These are phyloP conservation scores for Puccinellia tenuiflora DNA, from an alignment of 176 grass and related monocot genomes.

Conservation along the genomic window DNA sequence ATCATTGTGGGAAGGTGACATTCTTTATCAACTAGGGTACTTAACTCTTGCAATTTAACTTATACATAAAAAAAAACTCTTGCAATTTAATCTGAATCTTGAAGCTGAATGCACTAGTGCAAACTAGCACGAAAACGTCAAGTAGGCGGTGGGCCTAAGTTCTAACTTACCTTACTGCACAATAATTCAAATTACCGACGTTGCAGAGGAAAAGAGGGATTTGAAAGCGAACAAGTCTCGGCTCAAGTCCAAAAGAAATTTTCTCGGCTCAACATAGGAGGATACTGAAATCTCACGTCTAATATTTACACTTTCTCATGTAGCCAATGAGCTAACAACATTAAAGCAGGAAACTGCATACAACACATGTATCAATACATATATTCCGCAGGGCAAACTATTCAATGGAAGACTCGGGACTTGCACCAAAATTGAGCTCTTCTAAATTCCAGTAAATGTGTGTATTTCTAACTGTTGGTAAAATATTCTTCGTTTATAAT, in stretches of 20 bases:
- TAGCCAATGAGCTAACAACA: neutral
- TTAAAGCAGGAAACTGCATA: neutral
- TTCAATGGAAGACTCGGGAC: neutral
- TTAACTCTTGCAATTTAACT: too few relatives aligned
- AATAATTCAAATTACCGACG: neutral
- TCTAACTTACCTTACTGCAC: neutral
- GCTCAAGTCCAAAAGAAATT: too few relatives aligned
- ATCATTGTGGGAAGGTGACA: too few relatives aligned
- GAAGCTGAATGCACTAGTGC: neutral
- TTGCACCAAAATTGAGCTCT: slow-evolving; percentile 16
- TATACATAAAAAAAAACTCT: too few relatives aligned
- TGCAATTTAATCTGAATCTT: neutral
- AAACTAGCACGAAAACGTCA: neutral
- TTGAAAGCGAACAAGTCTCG: neutral
- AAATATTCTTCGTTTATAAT: neutral
- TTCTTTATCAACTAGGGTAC: too few relatives aligned
- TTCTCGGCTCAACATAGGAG: neutral
- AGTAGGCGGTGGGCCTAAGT: neutral
- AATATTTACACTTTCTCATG: slow-evolving; percentile 16
- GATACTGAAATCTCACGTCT: neutral
- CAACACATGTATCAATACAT: slow-evolving; percentile 12
- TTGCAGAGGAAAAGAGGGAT: neutral
- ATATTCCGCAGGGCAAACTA: neutral
- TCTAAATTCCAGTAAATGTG: neutral
- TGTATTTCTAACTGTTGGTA: too few relatives aligned